Evolutionary conservation across 2,329 filamentous ascomycete genomes (phyloP).

Genomic region (Monosporascus sp.): DNA sequence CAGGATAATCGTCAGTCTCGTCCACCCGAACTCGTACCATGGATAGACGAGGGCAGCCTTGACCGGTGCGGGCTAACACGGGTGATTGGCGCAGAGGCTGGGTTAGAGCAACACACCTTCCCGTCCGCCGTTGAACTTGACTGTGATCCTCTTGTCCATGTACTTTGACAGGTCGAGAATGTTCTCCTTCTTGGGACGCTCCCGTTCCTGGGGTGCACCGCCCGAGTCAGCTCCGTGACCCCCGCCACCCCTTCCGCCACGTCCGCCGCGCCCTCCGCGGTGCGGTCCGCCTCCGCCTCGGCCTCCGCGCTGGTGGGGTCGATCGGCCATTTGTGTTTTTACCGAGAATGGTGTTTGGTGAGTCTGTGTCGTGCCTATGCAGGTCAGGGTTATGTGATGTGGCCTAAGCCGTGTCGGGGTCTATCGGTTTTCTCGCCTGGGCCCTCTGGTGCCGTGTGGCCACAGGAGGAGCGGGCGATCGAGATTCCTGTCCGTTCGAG

Average conservation of each 20-base stretch:
- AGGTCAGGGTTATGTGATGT: neutral
- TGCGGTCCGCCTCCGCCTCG: slow-evolving; percentile 37
- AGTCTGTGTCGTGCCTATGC: neutral
- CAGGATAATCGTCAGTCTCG: neutral
- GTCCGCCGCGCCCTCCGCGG: slow-evolving; percentile 33
- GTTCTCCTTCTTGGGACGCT: slow-evolving; percentile 96
- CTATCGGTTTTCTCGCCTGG: neutral
- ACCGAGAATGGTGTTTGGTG: slow-evolving; percentile 5
- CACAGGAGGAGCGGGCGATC: neutral
- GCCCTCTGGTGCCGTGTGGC: neutral
- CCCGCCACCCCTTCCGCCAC: slow-evolving; percentile 31
- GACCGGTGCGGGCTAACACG: neutral
- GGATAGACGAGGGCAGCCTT: neutral
- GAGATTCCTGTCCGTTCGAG: neutral
- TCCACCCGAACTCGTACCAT: neutral
- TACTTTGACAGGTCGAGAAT: slow-evolving; percentile 94
- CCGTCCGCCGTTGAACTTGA: slow-evolving; percentile 94
- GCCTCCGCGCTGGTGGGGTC: slow-evolving; percentile 43
- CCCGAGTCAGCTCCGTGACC: slow-evolving; percentile 38
- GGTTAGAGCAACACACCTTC: slow-evolving; percentile 57
- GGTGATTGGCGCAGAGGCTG: slow-evolving; percentile 2
- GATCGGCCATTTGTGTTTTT: slow-evolving; percentile 42
- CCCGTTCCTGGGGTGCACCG: slow-evolving; percentile 47
- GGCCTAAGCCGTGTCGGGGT: neutral
- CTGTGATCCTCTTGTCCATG: slow-evolving; percentile 90